Evolutionary conservation across 768 basidiomycete genomes (phyloP).

Genomic region (Lactifluus hygrophoroides): DNA sequence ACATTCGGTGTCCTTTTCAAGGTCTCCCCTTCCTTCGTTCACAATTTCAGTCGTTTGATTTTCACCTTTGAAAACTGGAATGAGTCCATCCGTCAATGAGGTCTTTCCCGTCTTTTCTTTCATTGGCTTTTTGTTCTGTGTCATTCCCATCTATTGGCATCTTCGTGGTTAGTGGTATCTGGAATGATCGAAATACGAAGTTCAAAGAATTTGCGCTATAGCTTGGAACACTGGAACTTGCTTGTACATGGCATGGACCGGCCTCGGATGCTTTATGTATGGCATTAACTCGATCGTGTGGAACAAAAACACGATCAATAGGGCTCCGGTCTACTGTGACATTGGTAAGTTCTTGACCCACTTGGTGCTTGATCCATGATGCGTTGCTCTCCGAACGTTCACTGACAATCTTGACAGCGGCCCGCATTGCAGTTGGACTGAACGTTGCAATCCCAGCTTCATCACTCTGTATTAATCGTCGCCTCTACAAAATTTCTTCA

Average conservation of each 20-base stretch:
- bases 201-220: conserved; percentile 4
- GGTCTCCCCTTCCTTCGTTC: too few relatives aligned
- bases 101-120: conserved; percentile 33
- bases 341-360: conserved; percentile 45
- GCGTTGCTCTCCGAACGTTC: not conserved
- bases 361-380: too few relatives aligned
- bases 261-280: conserved; percentile 44
- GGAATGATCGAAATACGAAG: too few relatives aligned
- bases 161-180: conserved; percentile 31
- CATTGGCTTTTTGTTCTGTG: conserved; percentile 38
- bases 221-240: conserved; percentile 70
- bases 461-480: conserved; percentile 40
- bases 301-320: conserved; percentile 45
- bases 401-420: conserved; percentile 27
- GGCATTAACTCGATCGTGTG: conserved; percentile 70
- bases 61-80: too few relatives aligned
- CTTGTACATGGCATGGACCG: conserved; percentile 62
- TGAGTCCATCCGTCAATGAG: not conserved
- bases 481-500: conserved; percentile 37
- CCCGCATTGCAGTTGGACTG: conserved; percentile 30
- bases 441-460: conserved; percentile 32
- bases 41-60: too few relatives aligned
- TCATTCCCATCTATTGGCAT: conserved; percentile 49
- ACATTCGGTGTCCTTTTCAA: too few relatives aligned
- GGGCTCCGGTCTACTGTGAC: conserved; percentile 45